Conservation (phyloP, 2,329 filamentous ascomycete genomes). For the Trichocomaceae sp. region DNA sequence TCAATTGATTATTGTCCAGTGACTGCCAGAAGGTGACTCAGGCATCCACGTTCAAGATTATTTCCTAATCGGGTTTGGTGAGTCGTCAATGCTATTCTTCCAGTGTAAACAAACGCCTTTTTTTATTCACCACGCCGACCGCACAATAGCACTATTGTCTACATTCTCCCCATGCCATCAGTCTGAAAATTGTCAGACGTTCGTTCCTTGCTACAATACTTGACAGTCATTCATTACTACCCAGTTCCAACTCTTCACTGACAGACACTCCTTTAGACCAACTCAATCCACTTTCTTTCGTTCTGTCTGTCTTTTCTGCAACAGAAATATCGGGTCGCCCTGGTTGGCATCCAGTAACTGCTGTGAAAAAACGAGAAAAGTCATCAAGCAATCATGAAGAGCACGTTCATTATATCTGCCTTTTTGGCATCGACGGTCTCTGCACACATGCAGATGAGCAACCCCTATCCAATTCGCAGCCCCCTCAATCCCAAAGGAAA, state of each 20-base stretch:
- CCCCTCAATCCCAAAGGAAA: conserved; percentile 42
- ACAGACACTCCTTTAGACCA: neutral
- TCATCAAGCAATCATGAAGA: conserved; percentile 25
- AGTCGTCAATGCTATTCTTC: neutral
- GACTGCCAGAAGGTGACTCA: neutral
- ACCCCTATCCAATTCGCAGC: conserved; percentile 49
- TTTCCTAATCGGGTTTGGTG: neutral
- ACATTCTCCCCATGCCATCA: neutral
- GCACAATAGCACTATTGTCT: neutral
- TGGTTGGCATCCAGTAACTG: conserved; percentile 12
- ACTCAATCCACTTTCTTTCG: neutral
- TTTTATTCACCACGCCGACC: neutral
- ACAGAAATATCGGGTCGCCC: conserved; percentile 3
- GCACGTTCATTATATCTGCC: conserved; percentile 21
- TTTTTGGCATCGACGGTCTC: conserved; percentile 29
- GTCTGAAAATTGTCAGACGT: neutral
- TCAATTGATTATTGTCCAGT: neutral
- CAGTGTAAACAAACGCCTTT: neutral
- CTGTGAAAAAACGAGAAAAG: neutral
- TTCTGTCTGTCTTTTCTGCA: too few species aligned
- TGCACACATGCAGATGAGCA: conserved; percentile 52
- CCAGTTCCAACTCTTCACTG: neutral
- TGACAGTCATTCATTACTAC: neutral
- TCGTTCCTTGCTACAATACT: neutral
- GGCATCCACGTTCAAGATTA: neutral